phyloP scores from a whole-genome alignment of 2,329 filamentous ascomycete species.

The Sporothrix protearum region DNA sequence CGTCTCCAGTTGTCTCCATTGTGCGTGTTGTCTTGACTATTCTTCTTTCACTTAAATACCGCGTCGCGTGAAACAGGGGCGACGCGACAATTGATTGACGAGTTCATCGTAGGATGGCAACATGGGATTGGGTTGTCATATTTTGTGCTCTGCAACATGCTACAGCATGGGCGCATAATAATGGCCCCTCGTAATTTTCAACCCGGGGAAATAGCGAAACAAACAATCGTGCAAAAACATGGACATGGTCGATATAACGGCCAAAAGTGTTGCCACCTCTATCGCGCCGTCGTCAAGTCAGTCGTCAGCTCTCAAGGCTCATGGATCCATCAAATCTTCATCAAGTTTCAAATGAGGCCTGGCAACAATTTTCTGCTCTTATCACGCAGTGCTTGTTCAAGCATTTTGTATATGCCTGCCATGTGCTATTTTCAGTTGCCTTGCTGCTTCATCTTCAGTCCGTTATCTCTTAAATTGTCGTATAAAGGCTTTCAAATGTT shows the following conservation, averaged over 20 bases:
- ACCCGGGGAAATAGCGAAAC: background rate
- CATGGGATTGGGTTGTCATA: too few species aligned
- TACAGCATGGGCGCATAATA: background rate
- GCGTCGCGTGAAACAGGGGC: constrained; percentile 2
- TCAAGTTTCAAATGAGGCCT: background rate
- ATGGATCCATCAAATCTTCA: background rate
- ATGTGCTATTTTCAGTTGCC: background rate
- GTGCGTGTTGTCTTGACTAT: background rate
- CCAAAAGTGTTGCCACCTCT: constrained; percentile 1
- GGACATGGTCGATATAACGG: background rate
- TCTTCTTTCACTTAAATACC: background rate
- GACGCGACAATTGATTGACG: background rate
- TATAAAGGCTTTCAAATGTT: background rate
- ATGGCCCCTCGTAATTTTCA: background rate
- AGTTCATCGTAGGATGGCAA: background rate
- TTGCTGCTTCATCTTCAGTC: background rate
- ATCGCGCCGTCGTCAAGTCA: background rate
- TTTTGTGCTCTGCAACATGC: background rate
- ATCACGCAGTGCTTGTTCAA: background rate
- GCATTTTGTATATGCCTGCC: background rate
- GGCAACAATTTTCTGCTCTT: background rate
- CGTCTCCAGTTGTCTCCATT: background rate
- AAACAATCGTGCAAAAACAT: background rate
- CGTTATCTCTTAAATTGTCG: background rate
- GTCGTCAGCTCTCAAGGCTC: background rate